phyloP scores from a whole-genome alignment of 2,329 filamentous ascomycete species.

The Monosporascus sp. region DNA sequence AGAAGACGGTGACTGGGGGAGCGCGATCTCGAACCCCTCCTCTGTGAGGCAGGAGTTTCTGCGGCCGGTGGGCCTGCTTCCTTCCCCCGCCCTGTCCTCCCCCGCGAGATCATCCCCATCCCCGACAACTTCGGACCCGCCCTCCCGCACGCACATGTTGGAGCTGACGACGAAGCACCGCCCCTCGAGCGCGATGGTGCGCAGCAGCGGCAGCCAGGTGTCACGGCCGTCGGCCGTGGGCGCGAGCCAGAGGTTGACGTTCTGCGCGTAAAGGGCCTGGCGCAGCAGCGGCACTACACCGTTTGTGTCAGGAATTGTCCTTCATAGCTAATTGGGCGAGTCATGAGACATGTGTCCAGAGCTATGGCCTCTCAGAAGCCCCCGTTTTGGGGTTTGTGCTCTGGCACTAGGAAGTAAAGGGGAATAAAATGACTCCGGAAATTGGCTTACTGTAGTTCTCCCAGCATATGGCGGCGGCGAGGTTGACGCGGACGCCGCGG shows the following conservation, averaged over 20 bases:
- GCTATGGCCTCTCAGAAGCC: too few species aligned
- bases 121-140: conserved; percentile 49
- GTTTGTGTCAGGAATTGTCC: too few species aligned
- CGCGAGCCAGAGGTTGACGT: conserved; percentile 85
- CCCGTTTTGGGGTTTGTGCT: too few species aligned
- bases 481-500: conserved; percentile 70
- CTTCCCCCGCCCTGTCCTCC: not conserved
- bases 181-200: conserved; percentile 75
- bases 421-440: not conserved
- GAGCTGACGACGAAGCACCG: conserved; percentile 79
- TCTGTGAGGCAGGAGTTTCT: conserved; percentile 37
- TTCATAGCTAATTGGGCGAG: too few species aligned
- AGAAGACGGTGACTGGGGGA: conserved; percentile 26
- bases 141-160: conserved; percentile 70
- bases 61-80: not conserved
- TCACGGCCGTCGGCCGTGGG: conserved; percentile 83
- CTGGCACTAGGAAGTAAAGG: not conserved
- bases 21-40: conserved; percentile 42
- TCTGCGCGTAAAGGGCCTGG: conserved; percentile 79
- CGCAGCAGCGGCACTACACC: conserved; percentile 67
- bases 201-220: conserved; percentile 77
- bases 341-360: too few species aligned
- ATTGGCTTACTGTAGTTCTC: conserved; percentile 66
- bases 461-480: conserved; percentile 91
- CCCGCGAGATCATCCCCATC: not conserved